Conservation (phyloP, 2,329 filamentous ascomycete species). For the Podosphaera xanthii region DNA sequence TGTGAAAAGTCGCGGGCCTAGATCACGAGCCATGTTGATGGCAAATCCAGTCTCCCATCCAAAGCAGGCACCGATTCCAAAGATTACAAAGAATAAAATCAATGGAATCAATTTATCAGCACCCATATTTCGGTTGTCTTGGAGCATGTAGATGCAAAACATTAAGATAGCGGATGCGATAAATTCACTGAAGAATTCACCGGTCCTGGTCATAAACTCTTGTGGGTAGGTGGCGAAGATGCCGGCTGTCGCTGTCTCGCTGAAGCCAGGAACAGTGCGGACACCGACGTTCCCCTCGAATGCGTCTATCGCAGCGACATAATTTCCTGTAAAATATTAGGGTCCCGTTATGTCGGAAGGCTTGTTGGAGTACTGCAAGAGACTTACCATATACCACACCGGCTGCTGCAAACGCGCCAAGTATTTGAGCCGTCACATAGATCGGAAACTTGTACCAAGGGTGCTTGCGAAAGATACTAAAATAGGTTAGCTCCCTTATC, state of each 20-base stretch:
- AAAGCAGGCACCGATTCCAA: constrained; percentile 51
- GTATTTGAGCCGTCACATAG: constrained; percentile 39
- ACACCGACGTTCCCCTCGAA: constrained; percentile 38
- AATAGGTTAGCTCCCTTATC: not conserved
- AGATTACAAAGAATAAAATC: constrained; percentile 47
- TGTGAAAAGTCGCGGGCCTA: constrained; percentile 40
- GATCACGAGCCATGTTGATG: constrained; percentile 51
- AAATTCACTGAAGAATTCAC: constrained; percentile 52
- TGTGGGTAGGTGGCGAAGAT: constrained; percentile 53
- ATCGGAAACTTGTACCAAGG: constrained; percentile 47
- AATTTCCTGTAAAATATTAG: constrained; percentile 25
- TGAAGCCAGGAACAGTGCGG: constrained; percentile 30
- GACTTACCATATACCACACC: constrained; percentile 20
- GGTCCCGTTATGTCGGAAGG: not conserved
- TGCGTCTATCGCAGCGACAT: constrained; percentile 40
- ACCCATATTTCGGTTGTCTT: constrained; percentile 28
- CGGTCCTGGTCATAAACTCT: constrained; percentile 39
- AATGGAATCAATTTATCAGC: constrained; percentile 35
- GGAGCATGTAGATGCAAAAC: constrained; percentile 49
- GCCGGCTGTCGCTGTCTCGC: constrained; percentile 28
- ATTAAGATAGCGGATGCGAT: constrained; percentile 44
- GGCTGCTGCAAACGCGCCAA: constrained; percentile 42
- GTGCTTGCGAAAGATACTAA: constrained; percentile 34
- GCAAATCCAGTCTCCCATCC: constrained; percentile 61
- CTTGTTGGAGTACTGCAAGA: not conserved